Conservation (phyloP, 75 land plant genomes). For the Isoetes taiwanensis region DNA sequence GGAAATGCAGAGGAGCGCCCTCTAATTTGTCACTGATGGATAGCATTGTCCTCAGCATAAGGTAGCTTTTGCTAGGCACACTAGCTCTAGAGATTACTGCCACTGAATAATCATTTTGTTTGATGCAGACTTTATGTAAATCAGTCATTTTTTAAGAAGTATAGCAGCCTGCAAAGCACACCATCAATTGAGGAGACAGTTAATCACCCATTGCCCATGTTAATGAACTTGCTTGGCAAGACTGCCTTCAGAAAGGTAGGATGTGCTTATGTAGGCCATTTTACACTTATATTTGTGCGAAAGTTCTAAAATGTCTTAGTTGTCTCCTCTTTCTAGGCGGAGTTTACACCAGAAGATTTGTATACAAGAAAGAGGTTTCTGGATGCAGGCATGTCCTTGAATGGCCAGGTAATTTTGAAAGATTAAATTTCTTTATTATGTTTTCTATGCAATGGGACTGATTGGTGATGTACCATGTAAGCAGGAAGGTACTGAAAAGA, state of each 20-base stretch:
- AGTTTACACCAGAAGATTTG: constrained; percentile 67
- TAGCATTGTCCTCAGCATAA: constrained; percentile 36
- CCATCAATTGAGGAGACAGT: constrained; percentile 32
- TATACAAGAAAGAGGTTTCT: constrained; percentile 44
- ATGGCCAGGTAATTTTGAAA: constrained; percentile 3
- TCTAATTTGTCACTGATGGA: constrained; percentile 49
- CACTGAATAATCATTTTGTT: background rate
- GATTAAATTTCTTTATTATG: background rate
- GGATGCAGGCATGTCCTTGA: constrained; percentile 4
- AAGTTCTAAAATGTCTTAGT: background rate
- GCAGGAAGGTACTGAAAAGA: constrained; percentile 16
- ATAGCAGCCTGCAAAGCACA: constrained; percentile 23
- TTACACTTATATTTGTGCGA: background rate
- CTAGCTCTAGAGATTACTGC: too few species aligned
- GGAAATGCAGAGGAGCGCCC: constrained; percentile 45
- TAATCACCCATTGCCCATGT: constrained; percentile 54
- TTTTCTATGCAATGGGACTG: background rate
- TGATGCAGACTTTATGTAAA: constrained; percentile 57
- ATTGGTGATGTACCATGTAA: background rate
- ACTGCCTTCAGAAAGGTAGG: constrained; percentile 57
- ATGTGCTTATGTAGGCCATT: background rate
- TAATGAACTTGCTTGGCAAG: constrained; percentile 61
- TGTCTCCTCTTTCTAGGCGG: constrained; percentile 40
- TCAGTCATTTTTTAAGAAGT: constrained; percentile 43
- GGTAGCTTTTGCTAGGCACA: constrained; percentile 33